Conservation (phyloP, 148 eudicot genomes). For the Diospyros kaki region DNA sequence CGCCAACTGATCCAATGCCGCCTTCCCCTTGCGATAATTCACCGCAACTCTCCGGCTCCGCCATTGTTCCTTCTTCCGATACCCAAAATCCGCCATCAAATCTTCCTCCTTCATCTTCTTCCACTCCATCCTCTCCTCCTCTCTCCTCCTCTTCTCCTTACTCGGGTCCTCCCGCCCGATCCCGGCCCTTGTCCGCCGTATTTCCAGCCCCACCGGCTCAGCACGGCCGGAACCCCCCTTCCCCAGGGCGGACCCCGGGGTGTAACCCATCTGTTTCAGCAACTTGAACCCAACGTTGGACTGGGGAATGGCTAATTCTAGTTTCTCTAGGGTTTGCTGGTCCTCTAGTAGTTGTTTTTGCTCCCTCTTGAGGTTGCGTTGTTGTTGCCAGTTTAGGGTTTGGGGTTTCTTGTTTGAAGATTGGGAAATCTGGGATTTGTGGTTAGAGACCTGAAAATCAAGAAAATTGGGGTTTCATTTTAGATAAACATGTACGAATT, state of each 20-base stretch:
- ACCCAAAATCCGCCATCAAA: constrained; percentile 61
- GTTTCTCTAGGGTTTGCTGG: constrained; percentile 51
- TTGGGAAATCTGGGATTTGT: constrained; percentile 14
- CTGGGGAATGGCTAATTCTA: constrained; percentile 68
- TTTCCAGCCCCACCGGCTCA: constrained; percentile 71
- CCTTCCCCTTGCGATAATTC: constrained; percentile 64
- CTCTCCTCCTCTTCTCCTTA: constrained; percentile 61
- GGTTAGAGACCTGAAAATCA: constrained; percentile 23
- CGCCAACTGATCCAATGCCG: constrained; percentile 73
- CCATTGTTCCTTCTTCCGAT: constrained; percentile 63
- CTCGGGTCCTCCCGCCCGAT: constrained; percentile 77
- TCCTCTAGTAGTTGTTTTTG: constrained; percentile 65
- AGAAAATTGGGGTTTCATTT: neutral
- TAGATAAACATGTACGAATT: too few relatives aligned
- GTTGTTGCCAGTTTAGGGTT: constrained; percentile 39
- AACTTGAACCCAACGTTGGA: constrained; percentile 80
- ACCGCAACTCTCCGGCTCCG: constrained; percentile 39
- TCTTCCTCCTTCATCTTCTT: constrained; percentile 46
- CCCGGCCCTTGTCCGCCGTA: constrained; percentile 72
- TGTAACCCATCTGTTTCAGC: constrained; percentile 82
- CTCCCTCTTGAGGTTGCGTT: constrained; percentile 43
- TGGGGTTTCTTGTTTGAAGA: constrained; percentile 53
- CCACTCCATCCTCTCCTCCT: constrained; percentile 37
- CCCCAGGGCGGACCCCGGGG: constrained; percentile 67
- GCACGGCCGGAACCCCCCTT: constrained; percentile 66